Evolutionary conservation across 331 rosid species (phyloP).

Genomic region (Acacia pycnantha): DNA sequence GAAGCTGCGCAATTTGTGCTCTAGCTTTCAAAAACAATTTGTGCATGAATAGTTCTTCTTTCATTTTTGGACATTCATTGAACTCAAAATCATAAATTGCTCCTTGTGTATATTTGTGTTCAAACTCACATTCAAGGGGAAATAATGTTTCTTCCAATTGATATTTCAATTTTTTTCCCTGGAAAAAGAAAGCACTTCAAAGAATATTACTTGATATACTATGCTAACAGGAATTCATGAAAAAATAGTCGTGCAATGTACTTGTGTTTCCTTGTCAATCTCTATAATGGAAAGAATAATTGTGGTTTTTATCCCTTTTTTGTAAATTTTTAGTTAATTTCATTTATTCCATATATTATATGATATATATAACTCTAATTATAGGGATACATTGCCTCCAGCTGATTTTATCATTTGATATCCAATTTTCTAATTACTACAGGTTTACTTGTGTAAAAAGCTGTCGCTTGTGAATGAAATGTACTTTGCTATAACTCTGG

Average conservation of each 20-base stretch:
- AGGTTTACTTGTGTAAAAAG: constrained; percentile 90
- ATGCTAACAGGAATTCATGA: neutral
- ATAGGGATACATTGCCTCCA: constrained; percentile 5
- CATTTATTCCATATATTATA: neutral
- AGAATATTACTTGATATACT: neutral
- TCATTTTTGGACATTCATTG: neutral
- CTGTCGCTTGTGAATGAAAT: constrained; percentile 89
- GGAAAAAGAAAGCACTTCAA: neutral
- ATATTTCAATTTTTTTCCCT: neutral
- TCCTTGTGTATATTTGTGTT: neutral
- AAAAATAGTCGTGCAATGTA: neutral
- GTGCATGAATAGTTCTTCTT: neutral
- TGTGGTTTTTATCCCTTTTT: neutral
- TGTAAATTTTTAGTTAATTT: neutral
- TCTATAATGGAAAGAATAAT: neutral
- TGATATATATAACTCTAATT: neutral
- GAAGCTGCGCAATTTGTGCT: neutral
- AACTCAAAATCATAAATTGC: neutral
- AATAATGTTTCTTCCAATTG: constrained; percentile 10
- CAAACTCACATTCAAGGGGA: neutral
- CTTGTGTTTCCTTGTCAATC: neutral
- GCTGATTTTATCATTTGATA: constrained; percentile 16
- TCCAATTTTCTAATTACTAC: constrained; percentile 31
- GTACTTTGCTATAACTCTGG: constrained; percentile 92
- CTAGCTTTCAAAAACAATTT: constrained; percentile 2